Evolutionary conservation across 2,329 filamentous ascomycete genomes (phyloP), one percentile per base, ranked within the genome.

Genomic region (Trichophyton equinum): DNA sequence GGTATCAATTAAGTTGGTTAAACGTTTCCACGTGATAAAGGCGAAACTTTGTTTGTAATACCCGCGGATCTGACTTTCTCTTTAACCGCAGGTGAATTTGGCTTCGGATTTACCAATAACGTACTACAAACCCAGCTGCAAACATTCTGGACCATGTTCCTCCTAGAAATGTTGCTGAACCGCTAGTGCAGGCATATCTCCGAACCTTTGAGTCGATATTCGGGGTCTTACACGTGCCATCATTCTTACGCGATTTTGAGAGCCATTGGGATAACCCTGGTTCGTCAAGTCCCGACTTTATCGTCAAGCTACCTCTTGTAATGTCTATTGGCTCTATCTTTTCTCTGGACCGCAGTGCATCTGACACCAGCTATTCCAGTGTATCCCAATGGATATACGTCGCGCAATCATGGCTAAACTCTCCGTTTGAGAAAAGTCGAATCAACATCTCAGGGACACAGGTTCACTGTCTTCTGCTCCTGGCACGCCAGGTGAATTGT

Each of bases 201-300:
- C 73, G 80, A 56, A 79, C 79, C 0, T 77, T 82, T 64, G 82
- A 85, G 65, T 78, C 79, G 0, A 77, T 81, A 15, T 77, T 82
- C 64, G 78, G 84, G 1, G 75, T 86, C 20, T 62, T 86, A 9
- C 80, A 86, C 67, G 68, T 81, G 0, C 82, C 83, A 0, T 79
- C 77, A 0, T 85, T 86, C 64, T 73, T 75, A 57, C 73, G 72
- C 7, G 79, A 83, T 33, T 86, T 85, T 65, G 78, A 82, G 20
- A 73, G 75, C 0, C 68, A 81, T 8, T 86, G 82, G 82, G 70
- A 69, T 0, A 73, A 74, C 7, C 74, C 75, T 0, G 65, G 68
- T 15, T 69, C 70, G 0, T 71, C 75, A 1, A 77, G 74, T 36
- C 67, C 72, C 18, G 69, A 72, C 3, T 85, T 85, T 57, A 61